Conservation (phyloP, 805 yeast species). For the Metschnikowia chrysomelidarum region DNA sequence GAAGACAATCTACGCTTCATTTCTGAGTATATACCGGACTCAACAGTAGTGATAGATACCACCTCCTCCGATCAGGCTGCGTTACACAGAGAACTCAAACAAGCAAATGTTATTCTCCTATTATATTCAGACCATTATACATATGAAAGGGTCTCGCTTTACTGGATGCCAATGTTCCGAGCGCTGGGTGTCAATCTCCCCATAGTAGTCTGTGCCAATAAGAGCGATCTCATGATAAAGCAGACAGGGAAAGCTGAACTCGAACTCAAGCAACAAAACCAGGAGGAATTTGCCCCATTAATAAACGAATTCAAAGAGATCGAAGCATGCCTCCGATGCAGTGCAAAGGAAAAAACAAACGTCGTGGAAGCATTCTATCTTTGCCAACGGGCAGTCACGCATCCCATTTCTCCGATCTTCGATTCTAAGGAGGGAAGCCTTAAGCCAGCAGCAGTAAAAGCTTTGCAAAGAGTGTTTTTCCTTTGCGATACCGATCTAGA, state of each 20-base stretch:
- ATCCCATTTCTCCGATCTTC: constrained; percentile 88
- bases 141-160: constrained; percentile 84
- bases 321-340: constrained; percentile 85
- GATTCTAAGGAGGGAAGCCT: constrained; percentile 86
- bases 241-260: constrained; percentile 29
- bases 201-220: constrained; percentile 86
- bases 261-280: constrained; percentile 37
- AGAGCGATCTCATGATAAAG: constrained; percentile 46
- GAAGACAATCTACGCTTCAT: constrained; percentile 10
- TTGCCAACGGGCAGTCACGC: constrained; percentile 89
- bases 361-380: constrained; percentile 90
- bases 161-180: constrained; percentile 93
- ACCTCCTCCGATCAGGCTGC: constrained; percentile 58
- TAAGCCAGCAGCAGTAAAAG: constrained; percentile 73
- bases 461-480: constrained; percentile 78
- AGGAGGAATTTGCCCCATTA: constrained; percentile 83
- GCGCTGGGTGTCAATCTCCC: constrained; percentile 94
- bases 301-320: constrained; percentile 90
- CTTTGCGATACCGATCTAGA: constrained; percentile 90
- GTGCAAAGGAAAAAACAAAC: constrained; percentile 80
- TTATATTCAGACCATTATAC: constrained; percentile 93
- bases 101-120: constrained; percentile 91
- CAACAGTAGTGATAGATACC: constrained; percentile 80
- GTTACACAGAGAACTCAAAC: constrained; percentile 70
- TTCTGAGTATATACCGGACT: constrained; percentile 36